phyloP scores from a whole-genome alignment of 805 yeast genomes.

The Saccharomycopsis capsularis region DNA sequence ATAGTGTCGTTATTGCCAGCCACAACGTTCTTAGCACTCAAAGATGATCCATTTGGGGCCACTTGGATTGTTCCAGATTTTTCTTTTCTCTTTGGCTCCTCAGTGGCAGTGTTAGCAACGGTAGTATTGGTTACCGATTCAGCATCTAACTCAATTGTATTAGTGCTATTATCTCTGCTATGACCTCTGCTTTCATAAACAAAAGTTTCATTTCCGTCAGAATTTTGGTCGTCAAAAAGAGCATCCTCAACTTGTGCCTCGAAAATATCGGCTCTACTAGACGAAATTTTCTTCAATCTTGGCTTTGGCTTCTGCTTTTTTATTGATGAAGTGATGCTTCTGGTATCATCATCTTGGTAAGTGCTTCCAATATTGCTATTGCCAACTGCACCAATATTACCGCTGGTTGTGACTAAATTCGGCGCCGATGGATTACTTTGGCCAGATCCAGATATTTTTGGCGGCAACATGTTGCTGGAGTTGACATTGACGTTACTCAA shows the following conservation, averaged over 20 bases:
- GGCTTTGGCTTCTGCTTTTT: slow-evolving; percentile 15
- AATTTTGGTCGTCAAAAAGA: slow-evolving; percentile 78
- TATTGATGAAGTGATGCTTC: slow-evolving; percentile 15
- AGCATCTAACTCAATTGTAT: slow-evolving; percentile 15
- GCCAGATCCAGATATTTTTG: too few relatives aligned
- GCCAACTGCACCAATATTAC: not conserved
- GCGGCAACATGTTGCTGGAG: not conserved
- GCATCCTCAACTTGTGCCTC: slow-evolving; percentile 95
- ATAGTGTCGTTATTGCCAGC: slow-evolving; percentile 9
- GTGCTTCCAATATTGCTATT: not conserved
- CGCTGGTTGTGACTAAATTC: not conserved
- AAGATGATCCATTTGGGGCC: too few relatives aligned
- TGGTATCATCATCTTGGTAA: slow-evolving; percentile 13
- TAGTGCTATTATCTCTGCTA: slow-evolving; percentile 15
- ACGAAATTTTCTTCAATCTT: slow-evolving; percentile 37
- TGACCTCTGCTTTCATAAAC: slow-evolving; percentile 63
- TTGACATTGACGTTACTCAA: slow-evolving; percentile 1
- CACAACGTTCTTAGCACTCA: too few relatives aligned
- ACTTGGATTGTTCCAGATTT: not conserved
- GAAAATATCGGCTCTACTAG: slow-evolving; percentile 84
- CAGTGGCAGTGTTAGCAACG: too few relatives aligned
- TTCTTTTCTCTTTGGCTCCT: not conserved
- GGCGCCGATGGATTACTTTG: not conserved
- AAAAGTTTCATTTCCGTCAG: slow-evolving; percentile 91
- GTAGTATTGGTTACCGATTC: not conserved